Evolutionary conservation across 2,329 filamentous ascomycete species (phyloP).

Genomic region (Escovopsis sp.): DNA sequence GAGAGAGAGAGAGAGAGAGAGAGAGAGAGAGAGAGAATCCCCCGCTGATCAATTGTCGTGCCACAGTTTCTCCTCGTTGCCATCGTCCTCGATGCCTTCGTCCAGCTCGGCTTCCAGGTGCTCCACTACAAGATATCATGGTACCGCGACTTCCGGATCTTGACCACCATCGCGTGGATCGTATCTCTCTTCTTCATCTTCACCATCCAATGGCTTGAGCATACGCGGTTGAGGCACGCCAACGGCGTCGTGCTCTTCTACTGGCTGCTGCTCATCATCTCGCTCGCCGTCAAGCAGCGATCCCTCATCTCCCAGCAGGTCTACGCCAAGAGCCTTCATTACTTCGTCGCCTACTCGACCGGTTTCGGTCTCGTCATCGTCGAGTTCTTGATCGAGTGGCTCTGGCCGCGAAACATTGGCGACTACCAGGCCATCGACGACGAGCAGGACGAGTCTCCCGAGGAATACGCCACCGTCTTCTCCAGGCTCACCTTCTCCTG

Average conservation of each 20-base stretch:
- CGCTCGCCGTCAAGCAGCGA: conserved; percentile 67
- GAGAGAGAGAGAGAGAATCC: no score
- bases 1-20: no score
- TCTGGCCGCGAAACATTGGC: conserved; percentile 60
- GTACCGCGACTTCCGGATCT: conserved; percentile 73
- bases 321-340: conserved; percentile 50
- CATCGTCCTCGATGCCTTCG: conserved; percentile 51
- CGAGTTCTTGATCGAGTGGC: conserved; percentile 71
- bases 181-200: conserved; percentile 62
- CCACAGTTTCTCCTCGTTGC: conserved; percentile 43
- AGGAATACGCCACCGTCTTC: conserved; percentile 89
- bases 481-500: conserved; percentile 88
- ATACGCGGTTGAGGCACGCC: conserved; percentile 66
- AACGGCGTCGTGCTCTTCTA: conserved; percentile 85
- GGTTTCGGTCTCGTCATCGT: conserved; percentile 54
- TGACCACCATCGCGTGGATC: conserved; percentile 60
- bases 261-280: conserved; percentile 76
- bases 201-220: conserved; percentile 72
- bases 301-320: conserved; percentile 69
- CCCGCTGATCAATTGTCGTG: background rate
- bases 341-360: conserved; percentile 63
- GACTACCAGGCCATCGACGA: conserved; percentile 42
- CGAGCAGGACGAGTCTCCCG: conserved; percentile 50
- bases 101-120: conserved; percentile 66
- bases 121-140: conserved; percentile 53